Base-by-base conservation (phyloP, 2,329 filamentous ascomycete species). In the Colletotrichum cereale region DNA sequence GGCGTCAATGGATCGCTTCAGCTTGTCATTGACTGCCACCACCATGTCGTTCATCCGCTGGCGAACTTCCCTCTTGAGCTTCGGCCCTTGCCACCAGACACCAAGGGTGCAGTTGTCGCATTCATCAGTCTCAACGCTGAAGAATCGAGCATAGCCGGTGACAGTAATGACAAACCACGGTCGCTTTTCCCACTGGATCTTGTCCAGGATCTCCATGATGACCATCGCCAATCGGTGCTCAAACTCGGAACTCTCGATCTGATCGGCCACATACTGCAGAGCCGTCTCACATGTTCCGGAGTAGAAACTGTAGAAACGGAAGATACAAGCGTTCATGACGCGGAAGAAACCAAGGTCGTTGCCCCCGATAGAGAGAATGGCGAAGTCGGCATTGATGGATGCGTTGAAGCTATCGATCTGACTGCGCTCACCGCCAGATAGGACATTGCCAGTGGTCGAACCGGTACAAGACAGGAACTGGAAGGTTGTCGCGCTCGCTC, bases 291-390 rank as follows among this genome's bases (percentile, higher is more conserved):
- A 86, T 1, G 84, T 84, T 6, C 83, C 84, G 21, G 82, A 84
- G 77, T 84, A 85, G 76, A 84, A 83, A 74, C 82, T 82, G 75
- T 86, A 86, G 75, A 86, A 86, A 40, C 84, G 81, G 73, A 86
- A 86, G 21, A 86, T 82, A 74, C 85, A 86, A 31, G 84, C 84
- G 74, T 86, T 86, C 76, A 86, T 84, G 26, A 86, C 82, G 47
- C 83, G 81, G 73, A 85, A 86, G 78, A 86, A 86, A 73, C 84
- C 84, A 11, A 86, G 79, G 73, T 86, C 85, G 75, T 86, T 86
- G 21, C 84, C 84, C 57, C 84, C 84, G 40, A 86, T 79, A n/a
- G 84, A 85, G 7, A 86, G 77, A 0, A 85, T 80, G 3, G 83
- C 83, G 71, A 86, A 85, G 74, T 84, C 82, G 29, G 78, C 75